Evolutionary conservation across 106 monocot species (phyloP).

Genomic region (Platanthera zijinensis): DNA sequence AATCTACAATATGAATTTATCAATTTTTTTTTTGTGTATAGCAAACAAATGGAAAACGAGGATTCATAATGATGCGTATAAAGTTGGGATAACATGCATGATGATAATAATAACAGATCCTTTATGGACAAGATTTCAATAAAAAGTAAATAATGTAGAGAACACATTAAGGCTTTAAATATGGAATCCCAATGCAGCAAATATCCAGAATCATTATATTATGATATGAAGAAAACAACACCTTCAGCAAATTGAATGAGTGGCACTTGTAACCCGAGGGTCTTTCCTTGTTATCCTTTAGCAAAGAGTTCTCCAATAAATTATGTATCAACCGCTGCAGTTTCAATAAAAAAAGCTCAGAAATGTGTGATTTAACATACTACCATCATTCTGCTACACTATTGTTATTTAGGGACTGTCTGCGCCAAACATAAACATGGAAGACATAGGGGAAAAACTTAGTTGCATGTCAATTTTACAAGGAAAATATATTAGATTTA

Average conservation of each 20-base stretch:
- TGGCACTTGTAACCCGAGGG: constrained; percentile 9
- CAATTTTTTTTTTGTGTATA: no score
- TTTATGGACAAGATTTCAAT: not conserved
- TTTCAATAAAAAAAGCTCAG: not conserved
- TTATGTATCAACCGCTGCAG: constrained; percentile 44
- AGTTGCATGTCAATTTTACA: not conserved
- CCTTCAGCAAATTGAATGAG: constrained; percentile 33
- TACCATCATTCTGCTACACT: not conserved
- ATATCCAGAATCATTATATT: not conserved
- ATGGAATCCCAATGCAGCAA: not conserved
- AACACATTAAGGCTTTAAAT: not conserved
- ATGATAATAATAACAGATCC: not conserved
- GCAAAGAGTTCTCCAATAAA: constrained; percentile 20
- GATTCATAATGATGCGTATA: no score
- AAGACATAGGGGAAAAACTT: not conserved
- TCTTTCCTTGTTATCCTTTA: constrained; percentile 13
- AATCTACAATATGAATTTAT: no score
- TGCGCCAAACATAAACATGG: not conserved
- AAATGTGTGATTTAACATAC: not conserved
- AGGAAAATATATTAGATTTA: not conserved
- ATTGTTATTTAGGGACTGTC: not conserved
- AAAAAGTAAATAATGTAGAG: not conserved
- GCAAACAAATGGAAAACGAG: no score
- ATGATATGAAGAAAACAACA: constrained; percentile 10
- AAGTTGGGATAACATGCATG: no score